Percentiles rank a stretch among this genome's conserved stretches.
These are phyloP conservation scores for Amaranthus hypochondriacus DNA, from an alignment of 148 eudicot genomes.

Conservation along the genomic window DNA sequence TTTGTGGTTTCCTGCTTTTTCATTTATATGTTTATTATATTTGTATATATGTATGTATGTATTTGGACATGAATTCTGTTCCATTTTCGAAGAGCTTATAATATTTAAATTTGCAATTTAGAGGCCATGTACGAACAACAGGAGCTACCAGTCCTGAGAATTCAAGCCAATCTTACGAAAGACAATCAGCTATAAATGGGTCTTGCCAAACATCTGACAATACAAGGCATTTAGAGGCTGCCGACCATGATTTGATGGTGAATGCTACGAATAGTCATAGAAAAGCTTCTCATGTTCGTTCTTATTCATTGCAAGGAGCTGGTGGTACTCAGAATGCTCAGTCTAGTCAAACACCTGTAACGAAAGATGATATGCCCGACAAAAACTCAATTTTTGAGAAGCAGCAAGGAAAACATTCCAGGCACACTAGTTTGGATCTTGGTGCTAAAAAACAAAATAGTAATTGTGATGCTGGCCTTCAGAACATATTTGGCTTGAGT, in stretches of 20 bases:
- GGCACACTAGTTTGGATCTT: slow-evolving; percentile 23
- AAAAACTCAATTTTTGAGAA: slow-evolving; percentile 13
- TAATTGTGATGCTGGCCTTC: slow-evolving; percentile 2
- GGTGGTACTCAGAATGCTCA: slow-evolving; percentile 36
- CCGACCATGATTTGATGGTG: slow-evolving; percentile 33
- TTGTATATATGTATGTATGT: background rate
- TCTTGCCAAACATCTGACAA: slow-evolving; percentile 41
- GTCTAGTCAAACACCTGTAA: slow-evolving; percentile 24
- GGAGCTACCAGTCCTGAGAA: slow-evolving; percentile 12
- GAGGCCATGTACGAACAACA: slow-evolving; percentile 18
- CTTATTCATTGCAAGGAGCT: slow-evolving; percentile 59
- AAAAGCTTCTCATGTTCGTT: slow-evolving; percentile 50
- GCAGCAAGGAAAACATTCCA: slow-evolving; percentile 26
- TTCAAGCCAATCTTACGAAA: slow-evolving; percentile 25
- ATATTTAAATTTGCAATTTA: slow-evolving; percentile 4
- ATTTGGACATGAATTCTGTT: background rate
- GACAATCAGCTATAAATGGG: slow-evolving; percentile 25
- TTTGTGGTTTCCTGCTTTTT: too few species aligned
- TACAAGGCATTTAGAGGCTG: slow-evolving; percentile 43
- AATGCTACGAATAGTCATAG: slow-evolving; percentile 45
- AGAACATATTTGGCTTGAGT: slow-evolving; percentile 11
- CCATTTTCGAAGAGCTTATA: slow-evolving; percentile 4
- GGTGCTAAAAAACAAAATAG: slow-evolving; percentile 6
- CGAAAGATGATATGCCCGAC: slow-evolving; percentile 21
- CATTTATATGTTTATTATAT: background rate